Evolutionary conservation across 345 rosid genomes (phyloP), one percentile per base, ranked within the genome.

Genomic region (Gossypium ekmanianum): DNA sequence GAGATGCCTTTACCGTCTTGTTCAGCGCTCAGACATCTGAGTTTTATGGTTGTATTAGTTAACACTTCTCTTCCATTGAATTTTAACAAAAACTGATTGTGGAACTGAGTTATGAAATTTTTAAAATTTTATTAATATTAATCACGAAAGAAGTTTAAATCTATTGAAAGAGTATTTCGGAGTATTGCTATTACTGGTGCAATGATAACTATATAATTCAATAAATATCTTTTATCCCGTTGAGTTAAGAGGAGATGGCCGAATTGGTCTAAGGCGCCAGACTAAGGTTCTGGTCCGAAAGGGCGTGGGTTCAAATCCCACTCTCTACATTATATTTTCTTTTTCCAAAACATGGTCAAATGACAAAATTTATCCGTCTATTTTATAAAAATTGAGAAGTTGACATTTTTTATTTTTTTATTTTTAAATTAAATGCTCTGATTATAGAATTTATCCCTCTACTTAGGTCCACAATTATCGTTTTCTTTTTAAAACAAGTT

Each of bases 271-370:
- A 88, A 87, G 92, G 89, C 85, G 89, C 87, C 90, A 87, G 39
- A 34, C 4, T 34, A 34, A 34, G 93, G 91, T 89, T 89, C 86
- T 91, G 90, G 90, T 89, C 89, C 89, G 89, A 89, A 89, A 89
- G 91, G 89, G 86, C 87, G 88, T 84, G 89, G 91, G 87, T 91
- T 88, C 89, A 82, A 91, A 89, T 85, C 90, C 88, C 91, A 88
- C 84, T 85, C 83, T 85, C 89, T 76, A 91, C 22, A 18, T 55
- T 55, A 0, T 34, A 34, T 34, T 34, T 34, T 7, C 7, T 29
- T 29, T 29, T 29, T 29, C 34, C 34, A 29, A 27, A 29, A 29
- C 34, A 29, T 29, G 34, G 34, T 29, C 34, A 29, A 29, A 29
- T 34, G 7, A 34, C 41, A 5, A 34, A 34, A 34, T 34, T 5